Evolutionary conservation across 805 yeast species (phyloP), one percentile per base, ranked within the genome.

Genomic region (Candida cerambycidarum): DNA sequence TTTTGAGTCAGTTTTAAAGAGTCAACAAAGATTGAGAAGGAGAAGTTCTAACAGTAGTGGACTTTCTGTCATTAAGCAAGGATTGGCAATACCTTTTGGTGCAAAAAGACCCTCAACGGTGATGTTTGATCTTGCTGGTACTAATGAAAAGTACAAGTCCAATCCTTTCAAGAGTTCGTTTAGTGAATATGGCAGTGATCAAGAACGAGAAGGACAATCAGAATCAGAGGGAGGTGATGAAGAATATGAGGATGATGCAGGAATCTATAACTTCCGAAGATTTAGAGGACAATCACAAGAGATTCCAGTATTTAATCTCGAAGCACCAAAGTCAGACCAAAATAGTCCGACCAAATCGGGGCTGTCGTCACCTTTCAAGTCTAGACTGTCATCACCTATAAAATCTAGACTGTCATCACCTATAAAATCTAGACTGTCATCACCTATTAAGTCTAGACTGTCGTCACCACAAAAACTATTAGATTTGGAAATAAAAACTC

Each of bases 11-110:
- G 43, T 32, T 14, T 15, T 39, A 15, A 31, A 27, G 38, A 17
- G 5, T 12, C 21, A 12, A 21, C 15, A 11, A 12, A 34, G 8
- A 8, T 21, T 21, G 8, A 21, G 8, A 21, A 21, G 10, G 13
- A 18, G 29, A 14, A 15, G 12, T 30, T 24, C 31, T 24, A 18
- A 12, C n/a, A 45, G 50, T 34, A 45, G 53, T 31, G 37, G 46
- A 14, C 38, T 40, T 11, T 54, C 58, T 2, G 52, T 55, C 1
- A 44, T 55, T 10, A 41, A 48, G 38, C 51, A 43, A 27, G 52
- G 44, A 38, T 39, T 56, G 18, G 46, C 58, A 9, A 16, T 51
- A 10, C 38, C 32, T 24, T 38, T 15, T 11, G 41, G 15, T 15
- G 10, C 28, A 12, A 33, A 27, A 29, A 39, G 27, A 32, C 28